Conservation (phyloP, 768 basidiomycete species). For the Pleurotus tuber-regium region DNA sequence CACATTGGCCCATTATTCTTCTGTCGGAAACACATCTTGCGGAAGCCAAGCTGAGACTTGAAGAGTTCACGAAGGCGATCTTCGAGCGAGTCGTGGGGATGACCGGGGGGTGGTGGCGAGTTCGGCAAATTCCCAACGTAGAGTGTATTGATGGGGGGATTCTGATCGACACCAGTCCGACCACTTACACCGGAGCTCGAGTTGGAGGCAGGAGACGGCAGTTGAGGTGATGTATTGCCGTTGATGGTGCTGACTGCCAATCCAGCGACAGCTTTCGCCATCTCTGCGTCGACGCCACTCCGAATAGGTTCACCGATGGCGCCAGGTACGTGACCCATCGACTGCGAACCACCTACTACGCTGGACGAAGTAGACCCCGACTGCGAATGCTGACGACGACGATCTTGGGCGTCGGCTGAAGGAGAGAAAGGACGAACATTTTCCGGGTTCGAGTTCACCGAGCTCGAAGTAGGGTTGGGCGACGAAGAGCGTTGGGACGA, state of each 20-base stretch:
- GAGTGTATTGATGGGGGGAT: slow-evolving; percentile 98
- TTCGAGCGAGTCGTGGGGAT: slow-evolving; percentile 80
- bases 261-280: slow-evolving; percentile 40
- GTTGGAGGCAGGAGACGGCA: slow-evolving; percentile 75
- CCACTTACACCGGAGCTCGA: slow-evolving; percentile 43
- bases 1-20: slow-evolving; percentile 99
- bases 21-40: slow-evolving; percentile 91
- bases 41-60: slow-evolving; percentile 75
- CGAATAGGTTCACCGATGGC: slow-evolving; percentile 15
- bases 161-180: slow-evolving; percentile 72
- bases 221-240: slow-evolving; percentile 66
- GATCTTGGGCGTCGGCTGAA: slow-evolving; percentile 10
- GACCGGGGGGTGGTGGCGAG: slow-evolving; percentile 65
- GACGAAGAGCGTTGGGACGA: slow-evolving; percentile 36
- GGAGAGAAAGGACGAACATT: slow-evolving; percentile 8
- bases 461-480: slow-evolving; percentile 17
- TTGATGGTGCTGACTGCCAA: slow-evolving; percentile 52
- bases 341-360: slow-evolving; percentile 22
- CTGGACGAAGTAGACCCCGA: slow-evolving; percentile 33
- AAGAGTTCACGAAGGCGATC: slow-evolving; percentile 85
- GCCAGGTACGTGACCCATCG: slow-evolving; percentile 18
- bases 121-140: slow-evolving; percentile 98
- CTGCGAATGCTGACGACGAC: slow-evolving; percentile 15
- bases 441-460: slow-evolving; percentile 10
- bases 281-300: slow-evolving; percentile 24